A percentile compares a stretch with the other conserved stretches of the same genome.
Conservation (phyloP, 1,139 yeast species). For the Diutina sp. region DNA sequence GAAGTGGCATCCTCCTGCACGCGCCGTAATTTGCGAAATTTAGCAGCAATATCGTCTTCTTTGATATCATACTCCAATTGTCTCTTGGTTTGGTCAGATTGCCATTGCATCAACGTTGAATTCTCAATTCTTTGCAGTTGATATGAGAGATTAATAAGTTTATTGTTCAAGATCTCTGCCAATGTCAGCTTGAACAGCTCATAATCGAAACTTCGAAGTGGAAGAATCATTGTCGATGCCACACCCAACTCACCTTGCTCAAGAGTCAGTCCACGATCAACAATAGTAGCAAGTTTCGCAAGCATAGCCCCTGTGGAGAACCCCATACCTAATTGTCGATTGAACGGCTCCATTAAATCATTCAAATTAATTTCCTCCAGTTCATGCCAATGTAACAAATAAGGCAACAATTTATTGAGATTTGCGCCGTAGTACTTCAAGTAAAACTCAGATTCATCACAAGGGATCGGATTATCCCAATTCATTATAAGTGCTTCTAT, state of each 20-base stretch:
- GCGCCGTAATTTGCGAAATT: conserved; percentile 33
- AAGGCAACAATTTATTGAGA: neutral
- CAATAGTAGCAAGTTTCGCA: neutral
- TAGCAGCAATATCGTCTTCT: conserved; percentile 33
- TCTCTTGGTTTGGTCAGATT: conserved; percentile 32
- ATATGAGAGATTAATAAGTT: conserved; percentile 22
- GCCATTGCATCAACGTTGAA: conserved; percentile 14
- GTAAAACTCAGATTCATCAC: neutral
- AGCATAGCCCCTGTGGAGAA: conserved; percentile 1
- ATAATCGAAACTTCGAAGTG: neutral
- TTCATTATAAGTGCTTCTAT: conserved; percentile 15
- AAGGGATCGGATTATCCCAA: conserved; percentile 11
- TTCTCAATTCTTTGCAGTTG: neutral
- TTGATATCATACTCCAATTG: conserved; percentile 38
- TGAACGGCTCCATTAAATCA: neutral
- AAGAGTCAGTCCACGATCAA: neutral
- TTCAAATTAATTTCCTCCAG: neutral
- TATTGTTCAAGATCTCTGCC: conserved; percentile 18
- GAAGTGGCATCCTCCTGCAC: conserved; percentile 36
- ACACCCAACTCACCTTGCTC: neutral
- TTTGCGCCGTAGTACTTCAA: neutral
- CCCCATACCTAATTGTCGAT: neutral
- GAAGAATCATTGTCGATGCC: neutral
- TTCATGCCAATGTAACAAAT: neutral
- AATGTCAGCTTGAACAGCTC: conserved; percentile 1